Base-by-base conservation (phyloP, 2,329 filamentous ascomycete genomes). In the Aspergillus sp. region DNA sequence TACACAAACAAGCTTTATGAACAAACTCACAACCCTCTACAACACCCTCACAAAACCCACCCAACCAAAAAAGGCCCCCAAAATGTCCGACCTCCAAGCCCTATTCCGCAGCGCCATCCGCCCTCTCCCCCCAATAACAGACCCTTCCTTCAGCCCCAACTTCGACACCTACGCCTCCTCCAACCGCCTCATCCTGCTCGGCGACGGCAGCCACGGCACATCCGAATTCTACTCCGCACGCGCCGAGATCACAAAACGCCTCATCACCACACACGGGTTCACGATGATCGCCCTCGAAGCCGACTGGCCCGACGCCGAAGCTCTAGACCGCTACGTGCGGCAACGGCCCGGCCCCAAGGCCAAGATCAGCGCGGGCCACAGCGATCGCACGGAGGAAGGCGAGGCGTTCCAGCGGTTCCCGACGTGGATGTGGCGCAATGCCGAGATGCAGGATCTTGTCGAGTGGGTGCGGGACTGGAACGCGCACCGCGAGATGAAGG, bases 341-440 rank as follows among this genome's bases (percentile, higher is more conserved):
- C 73, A 76, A 50, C 74, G 78, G 14, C 76, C 78, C 14, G 68
- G 76, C 27, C 65, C 69, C 19, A 65, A 75, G 61, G 67, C 68
- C 33, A 59, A 67, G 39, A 61, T 76, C 43, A 66, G 69, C 23
- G 68, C 39, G 66, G 21, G 57, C 52, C 24, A 60, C 60, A 2
- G 64, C 62, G 64, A 67, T 6, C 23, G 21, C n/a, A 27, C 55
- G 24, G 31, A 53, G 11, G 51, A 27, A 24, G 24, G 27, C 12
- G 73, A 75, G 39, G 72, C 76, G 6, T 83, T 83, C 63, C 71
- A 78, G 40, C 73, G 80, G 24, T 84, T 83, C 48, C 81, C 81
- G 14, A 80, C 76, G 3, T 84, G 81, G 81, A 83, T 84, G 81
- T 84, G 81, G 81, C 75, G 81, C 11, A 84, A 84, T 59, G 67